phyloP scores from a whole-genome alignment of 1,284 basidiomycete species.

The Cryptococcus depauperatus region DNA sequence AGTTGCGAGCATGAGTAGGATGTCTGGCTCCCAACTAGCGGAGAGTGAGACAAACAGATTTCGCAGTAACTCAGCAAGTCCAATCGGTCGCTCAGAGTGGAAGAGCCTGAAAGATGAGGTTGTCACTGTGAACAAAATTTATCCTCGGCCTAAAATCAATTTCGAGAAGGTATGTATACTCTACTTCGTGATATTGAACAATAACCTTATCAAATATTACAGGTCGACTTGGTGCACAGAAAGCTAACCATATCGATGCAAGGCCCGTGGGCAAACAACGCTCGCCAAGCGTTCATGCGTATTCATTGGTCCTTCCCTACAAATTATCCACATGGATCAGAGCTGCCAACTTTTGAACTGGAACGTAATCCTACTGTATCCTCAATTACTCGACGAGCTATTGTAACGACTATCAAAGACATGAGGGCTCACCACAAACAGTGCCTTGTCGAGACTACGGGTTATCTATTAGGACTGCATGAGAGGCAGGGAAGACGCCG shows the following conservation, averaged over 20 bases:
- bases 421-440: conserved; percentile 64
- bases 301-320: conserved; percentile 84
- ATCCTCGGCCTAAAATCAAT: conserved; percentile 62
- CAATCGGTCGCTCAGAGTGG: conserved; percentile 19
- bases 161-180: conserved; percentile 62
- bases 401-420: conserved; percentile 63
- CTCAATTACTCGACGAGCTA: conserved; percentile 62
- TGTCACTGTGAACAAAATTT: conserved; percentile 63
- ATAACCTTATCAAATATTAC: no score
- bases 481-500: conserved; percentile 32
- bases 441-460: conserved; percentile 70
- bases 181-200: background rate
- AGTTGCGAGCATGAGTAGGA: conserved; percentile 17
- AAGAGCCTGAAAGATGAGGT: conserved; percentile 76
- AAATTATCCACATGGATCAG: conserved; percentile 63
- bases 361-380: conserved; percentile 74
- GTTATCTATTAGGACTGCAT: conserved; percentile 61
- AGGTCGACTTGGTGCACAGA: conserved; percentile 72
- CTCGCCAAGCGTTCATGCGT: conserved; percentile 55
- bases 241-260: conserved; percentile 78
- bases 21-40: conserved; percentile 5
- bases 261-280: conserved; percentile 77
- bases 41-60: conserved; percentile 7
- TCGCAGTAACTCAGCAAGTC: conserved; percentile 10
- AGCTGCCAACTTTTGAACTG: conserved; percentile 68